Conservation (phyloP, 805 yeast species). For the Candida boidinii region DNA sequence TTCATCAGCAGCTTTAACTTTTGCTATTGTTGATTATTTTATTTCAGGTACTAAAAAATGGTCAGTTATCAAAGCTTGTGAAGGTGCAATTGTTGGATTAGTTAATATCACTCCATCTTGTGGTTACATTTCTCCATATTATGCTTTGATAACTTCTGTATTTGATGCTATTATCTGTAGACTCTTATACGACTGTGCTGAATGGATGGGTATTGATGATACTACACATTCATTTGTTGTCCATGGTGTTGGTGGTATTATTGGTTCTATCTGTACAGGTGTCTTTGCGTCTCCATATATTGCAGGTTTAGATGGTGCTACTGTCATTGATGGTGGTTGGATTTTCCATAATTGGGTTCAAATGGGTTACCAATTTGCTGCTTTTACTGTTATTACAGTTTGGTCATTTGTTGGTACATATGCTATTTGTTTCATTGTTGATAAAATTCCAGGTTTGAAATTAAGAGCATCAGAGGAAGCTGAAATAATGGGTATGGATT, state of each 20-base stretch:
- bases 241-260: conserved; percentile 42
- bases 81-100: conserved; percentile 36
- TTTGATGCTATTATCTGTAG: conserved; percentile 32
- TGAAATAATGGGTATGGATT: conserved; percentile 45
- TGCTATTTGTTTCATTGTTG: conserved; percentile 35
- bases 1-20: conserved; percentile 35
- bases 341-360: conserved; percentile 35
- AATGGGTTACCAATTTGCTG: conserved; percentile 38
- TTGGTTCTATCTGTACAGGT: conserved; percentile 33
- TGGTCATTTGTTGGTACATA: conserved; percentile 39
- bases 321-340: conserved; percentile 39
- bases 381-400: conserved; percentile 29
- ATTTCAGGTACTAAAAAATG: conserved; percentile 32
- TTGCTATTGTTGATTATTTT: conserved; percentile 32
- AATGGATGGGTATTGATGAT: conserved; percentile 36
- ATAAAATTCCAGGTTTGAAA: conserved; percentile 41
- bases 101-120: conserved; percentile 40
- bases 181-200: conserved; percentile 25
- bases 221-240: conserved; percentile 35
- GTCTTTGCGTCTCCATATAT: conserved; percentile 35
- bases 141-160: conserved; percentile 33
- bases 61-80: conserved; percentile 34
- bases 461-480: conserved; percentile 36
- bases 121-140: conserved; percentile 38
- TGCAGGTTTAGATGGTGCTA: conserved; percentile 34